Percentiles rank a stretch among this genome's conserved stretches.
Evolutionary conservation across 768 basidiomycete species (phyloP).

Genomic region (Dentipellis sp.): DNA sequence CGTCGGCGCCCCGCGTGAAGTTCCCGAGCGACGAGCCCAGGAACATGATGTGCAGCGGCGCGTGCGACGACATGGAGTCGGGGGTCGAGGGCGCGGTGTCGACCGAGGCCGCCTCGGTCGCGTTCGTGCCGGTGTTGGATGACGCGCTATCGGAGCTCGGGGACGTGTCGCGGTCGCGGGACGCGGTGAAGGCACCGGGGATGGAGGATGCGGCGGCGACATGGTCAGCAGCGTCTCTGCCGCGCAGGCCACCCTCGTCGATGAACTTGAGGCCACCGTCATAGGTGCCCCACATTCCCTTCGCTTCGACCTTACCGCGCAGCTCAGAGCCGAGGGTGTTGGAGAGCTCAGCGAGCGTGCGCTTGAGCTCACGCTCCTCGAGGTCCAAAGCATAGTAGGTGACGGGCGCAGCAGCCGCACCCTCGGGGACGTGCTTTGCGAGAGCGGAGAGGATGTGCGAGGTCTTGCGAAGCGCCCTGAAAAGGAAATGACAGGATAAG

Average conservation of each 20-base stretch:
- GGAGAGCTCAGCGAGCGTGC: conserved; percentile 64
- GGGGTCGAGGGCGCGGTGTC: conserved; percentile 37
- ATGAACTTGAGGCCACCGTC: conserved; percentile 82
- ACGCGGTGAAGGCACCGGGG: conserved; percentile 3
- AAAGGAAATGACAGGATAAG: no score
- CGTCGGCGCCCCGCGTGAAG: conserved; percentile 63
- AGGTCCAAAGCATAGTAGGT: conserved; percentile 93
- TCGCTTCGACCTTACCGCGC: conserved; percentile 63
- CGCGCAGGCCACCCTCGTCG: conserved; percentile 48
- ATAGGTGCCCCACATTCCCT: conserved; percentile 88
- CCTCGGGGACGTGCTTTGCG: conserved; percentile 38
- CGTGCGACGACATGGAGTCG: conserved; percentile 24
- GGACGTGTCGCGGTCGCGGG: conserved; percentile 25
- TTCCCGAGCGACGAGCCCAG: conserved; percentile 91
- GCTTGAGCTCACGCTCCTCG: conserved; percentile 75
- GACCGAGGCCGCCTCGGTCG: conserved; percentile 12
- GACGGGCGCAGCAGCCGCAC: conserved; percentile 36
- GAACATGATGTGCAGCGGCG: conserved; percentile 78
- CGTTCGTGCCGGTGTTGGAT: conserved; percentile 7
- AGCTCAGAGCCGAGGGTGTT: conserved; percentile 53
- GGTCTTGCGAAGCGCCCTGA: conserved; percentile 81
- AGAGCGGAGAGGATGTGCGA: conserved; percentile 73
- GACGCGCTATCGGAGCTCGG: conserved; percentile 28
- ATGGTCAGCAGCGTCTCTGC: conserved; percentile 2
- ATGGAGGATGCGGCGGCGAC: conserved; percentile 2